Conservation (phyloP, 257 asterid species). For the Prunella vulgaris region DNA sequence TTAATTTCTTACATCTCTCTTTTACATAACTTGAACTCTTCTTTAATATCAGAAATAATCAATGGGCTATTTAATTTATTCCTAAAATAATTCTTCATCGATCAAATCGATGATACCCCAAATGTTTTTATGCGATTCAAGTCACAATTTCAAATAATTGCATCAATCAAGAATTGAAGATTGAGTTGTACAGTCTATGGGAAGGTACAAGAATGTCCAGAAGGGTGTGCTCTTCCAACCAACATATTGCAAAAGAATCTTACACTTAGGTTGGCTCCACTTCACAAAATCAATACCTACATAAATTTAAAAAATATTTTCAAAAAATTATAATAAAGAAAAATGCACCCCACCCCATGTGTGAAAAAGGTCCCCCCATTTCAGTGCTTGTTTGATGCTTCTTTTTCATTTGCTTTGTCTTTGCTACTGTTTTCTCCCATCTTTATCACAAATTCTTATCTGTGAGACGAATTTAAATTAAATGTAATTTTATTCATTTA, state of each 20-base stretch:
- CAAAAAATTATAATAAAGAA: not conserved
- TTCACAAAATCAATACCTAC: slow-evolving; percentile 24
- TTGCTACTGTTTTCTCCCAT: slow-evolving; percentile 49
- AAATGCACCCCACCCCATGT: slow-evolving; percentile 80
- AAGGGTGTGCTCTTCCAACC: slow-evolving; percentile 67
- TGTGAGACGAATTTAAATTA: not conserved
- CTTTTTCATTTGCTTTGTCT: slow-evolving; percentile 41
- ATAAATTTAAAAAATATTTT: not conserved
- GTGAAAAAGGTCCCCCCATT: slow-evolving; percentile 80
- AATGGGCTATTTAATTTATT: too few relatives aligned
- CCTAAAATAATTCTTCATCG: not conserved
- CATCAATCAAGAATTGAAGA: slow-evolving; percentile 5
- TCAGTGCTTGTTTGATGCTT: slow-evolving; percentile 40
- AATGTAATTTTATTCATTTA: too few relatives aligned
- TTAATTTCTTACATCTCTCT: not conserved
- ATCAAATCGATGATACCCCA: not conserved
- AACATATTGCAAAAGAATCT: slow-evolving; percentile 78
- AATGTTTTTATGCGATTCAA: not conserved
- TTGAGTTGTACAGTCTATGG: slow-evolving; percentile 19
- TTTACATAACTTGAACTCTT: too few relatives aligned
- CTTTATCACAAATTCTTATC: not conserved
- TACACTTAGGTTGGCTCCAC: slow-evolving; percentile 70
- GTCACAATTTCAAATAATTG: not conserved
- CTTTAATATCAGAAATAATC: not conserved
- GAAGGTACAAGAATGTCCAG: slow-evolving; percentile 30